Percentiles rank a stretch among this genome's conserved stretches.
Conservation (phyloP, 768 basidiomycete genomes). For the Boletus coccyginus region DNA sequence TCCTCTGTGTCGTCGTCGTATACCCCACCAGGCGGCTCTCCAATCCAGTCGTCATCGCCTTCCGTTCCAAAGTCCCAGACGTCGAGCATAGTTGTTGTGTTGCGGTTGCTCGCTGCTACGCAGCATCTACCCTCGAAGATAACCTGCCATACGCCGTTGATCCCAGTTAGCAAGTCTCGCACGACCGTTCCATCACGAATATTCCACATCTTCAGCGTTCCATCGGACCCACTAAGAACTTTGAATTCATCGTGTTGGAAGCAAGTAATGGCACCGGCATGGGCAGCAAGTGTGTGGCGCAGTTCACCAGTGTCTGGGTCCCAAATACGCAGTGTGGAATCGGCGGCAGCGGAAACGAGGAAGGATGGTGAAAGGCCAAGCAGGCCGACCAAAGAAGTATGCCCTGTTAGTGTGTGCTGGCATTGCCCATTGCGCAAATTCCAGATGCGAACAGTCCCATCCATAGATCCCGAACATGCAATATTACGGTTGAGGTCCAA, state of each 20-base stretch:
- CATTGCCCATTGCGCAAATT: slow-evolving; percentile 79
- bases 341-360: slow-evolving; percentile 94
- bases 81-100: slow-evolving; percentile 74
- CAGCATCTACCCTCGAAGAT: slow-evolving; percentile 93
- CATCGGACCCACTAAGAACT: slow-evolving; percentile 92
- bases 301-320: slow-evolving; percentile 82
- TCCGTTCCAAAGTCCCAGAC: slow-evolving; percentile 89
- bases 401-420: slow-evolving; percentile 79
- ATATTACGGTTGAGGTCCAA: slow-evolving; percentile 83
- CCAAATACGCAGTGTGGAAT: slow-evolving; percentile 94
- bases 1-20: slow-evolving; percentile 66
- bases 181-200: slow-evolving; percentile 82
- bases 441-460: slow-evolving; percentile 96
- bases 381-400: slow-evolving; percentile 93
- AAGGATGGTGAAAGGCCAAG: slow-evolving; percentile 85
- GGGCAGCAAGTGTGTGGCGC: slow-evolving; percentile 80
- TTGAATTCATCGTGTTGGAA: slow-evolving; percentile 99
- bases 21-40: slow-evolving; percentile 70
- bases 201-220: slow-evolving; percentile 98
- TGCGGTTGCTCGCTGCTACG: slow-evolving; percentile 88
- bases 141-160: slow-evolving; percentile 97
- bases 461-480: slow-evolving; percentile 97
- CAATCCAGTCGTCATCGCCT: slow-evolving; percentile 75
- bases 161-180: slow-evolving; percentile 85
- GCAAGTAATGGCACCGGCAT: slow-evolving; percentile 98